Percentiles rank a stretch among this genome's conserved stretches.
These are phyloP conservation scores for Tolypocladium paradoxum DNA, from an alignment of 2,329 filamentous ascomycete genomes.

Conservation along the genomic window DNA sequence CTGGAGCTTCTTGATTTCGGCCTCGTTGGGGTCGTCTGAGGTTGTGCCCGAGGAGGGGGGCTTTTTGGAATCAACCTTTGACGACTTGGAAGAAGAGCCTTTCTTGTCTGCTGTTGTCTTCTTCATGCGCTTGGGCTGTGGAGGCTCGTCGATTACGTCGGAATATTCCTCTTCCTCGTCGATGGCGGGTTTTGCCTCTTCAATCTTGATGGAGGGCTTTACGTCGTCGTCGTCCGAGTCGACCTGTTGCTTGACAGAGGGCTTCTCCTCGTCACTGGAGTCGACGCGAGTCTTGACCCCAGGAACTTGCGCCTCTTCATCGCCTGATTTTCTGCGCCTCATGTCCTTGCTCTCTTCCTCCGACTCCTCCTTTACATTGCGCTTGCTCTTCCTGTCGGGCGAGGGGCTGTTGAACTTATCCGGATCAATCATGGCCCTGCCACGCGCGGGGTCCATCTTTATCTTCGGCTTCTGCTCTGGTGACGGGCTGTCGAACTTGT, in stretches of 20 bases:
- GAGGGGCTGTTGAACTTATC: constrained; percentile 1
- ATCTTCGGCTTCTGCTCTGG: constrained; percentile 3
- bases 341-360: constrained; percentile 7
- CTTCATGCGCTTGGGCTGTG: constrained; percentile 47
- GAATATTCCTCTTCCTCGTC: constrained; percentile 29
- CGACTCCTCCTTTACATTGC: constrained; percentile 3
- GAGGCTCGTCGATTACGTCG: constrained; percentile 62
- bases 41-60: constrained; percentile 10
- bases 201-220: constrained; percentile 8
- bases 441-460: constrained; percentile 4
- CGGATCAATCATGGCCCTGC: neutral
- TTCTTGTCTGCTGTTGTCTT: constrained; percentile 21
- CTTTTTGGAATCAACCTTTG: constrained; percentile 18
- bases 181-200: constrained; percentile 10
- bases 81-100: constrained; percentile 14
- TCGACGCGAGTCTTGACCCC: neutral
- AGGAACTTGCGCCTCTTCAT: neutral
- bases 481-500: neutral
- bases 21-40: constrained; percentile 50
- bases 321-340: constrained; percentile 5
- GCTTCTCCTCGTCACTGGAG: constrained; percentile 4
- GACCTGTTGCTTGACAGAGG: constrained; percentile 3
- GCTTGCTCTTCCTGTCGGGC: constrained; percentile 5
- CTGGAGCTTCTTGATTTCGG: constrained; percentile 81
- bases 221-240: constrained; percentile 10